These are phyloP conservation scores for Meira miltonrushii DNA, from an alignment of 1,284 basidiomycete species.

Conservation along the genomic window DNA sequence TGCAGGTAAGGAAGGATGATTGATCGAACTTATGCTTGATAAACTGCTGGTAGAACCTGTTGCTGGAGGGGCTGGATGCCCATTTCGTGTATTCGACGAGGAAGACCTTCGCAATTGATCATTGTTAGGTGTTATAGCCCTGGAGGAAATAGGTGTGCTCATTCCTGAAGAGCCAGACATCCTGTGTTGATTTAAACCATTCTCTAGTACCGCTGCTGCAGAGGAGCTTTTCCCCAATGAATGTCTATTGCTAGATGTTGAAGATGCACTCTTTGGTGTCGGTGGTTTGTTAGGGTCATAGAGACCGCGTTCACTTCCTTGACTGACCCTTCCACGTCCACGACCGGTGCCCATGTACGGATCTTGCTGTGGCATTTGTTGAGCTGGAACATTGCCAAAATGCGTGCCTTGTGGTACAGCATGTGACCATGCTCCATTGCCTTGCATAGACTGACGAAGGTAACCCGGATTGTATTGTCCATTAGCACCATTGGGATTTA, in stretches of 20 bases:
- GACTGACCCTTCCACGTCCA: background rate
- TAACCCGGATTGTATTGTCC: slow-evolving; percentile 1
- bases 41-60: background rate
- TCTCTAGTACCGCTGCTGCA: background rate
- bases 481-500: background rate
- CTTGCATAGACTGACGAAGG: background rate
- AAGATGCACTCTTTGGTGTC: background rate
- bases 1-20: slow-evolving; percentile 5
- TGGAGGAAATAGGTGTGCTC: too few relatives aligned
- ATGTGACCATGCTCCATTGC: background rate
- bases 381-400: slow-evolving; percentile 1
- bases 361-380: background rate
- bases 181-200: background rate
- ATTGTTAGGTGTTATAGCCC: background rate
- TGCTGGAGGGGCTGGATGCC: background rate
- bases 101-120: background rate
- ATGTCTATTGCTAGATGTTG: background rate
- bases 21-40: background rate
- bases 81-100: background rate
- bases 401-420: background rate
- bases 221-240: slow-evolving; percentile 5
- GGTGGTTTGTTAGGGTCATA: slow-evolving; percentile 3
- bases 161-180: too few relatives aligned
- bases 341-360: background rate
- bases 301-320: background rate